A percentile compares a stretch with the other conserved stretches of the same genome.
These are phyloP conservation scores for Aspergillus ochraceus DNA, from an alignment of 2,329 filamentous ascomycete species.

Conservation along the genomic window DNA sequence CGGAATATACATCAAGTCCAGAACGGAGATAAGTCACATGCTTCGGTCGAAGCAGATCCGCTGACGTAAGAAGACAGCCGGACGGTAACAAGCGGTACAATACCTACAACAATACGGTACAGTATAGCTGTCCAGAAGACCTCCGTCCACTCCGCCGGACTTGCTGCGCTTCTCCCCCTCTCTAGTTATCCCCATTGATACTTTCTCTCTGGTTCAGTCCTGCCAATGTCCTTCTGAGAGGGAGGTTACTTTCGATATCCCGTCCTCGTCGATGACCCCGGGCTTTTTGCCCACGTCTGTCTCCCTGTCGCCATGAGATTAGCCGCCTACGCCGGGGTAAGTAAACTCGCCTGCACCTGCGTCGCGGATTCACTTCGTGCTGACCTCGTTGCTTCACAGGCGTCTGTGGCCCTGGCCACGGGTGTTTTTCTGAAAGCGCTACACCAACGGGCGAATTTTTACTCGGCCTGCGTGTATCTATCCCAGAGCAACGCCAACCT, in stretches of 20 bases:
- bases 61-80: conserved; percentile 21
- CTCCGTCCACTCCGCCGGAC: conserved; percentile 2
- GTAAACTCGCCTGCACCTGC: conserved; percentile 17
- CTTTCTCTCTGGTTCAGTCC: background rate
- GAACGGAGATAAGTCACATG: background rate
- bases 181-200: background rate
- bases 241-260: background rate
- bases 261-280: conserved; percentile 29
- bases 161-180: background rate
- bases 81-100: conserved; percentile 5
- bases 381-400: conserved; percentile 47
- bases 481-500: conserved; percentile 95
- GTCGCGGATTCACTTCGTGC: background rate
- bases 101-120: background rate
- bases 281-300: conserved; percentile 21
- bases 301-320: conserved; percentile 45
- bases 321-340: conserved; percentile 54
- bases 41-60: conserved; percentile 1
- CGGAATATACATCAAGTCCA: too few species aligned
- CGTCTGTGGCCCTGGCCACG: conserved; percentile 79
- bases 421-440: conserved; percentile 86
- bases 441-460: conserved; percentile 95
- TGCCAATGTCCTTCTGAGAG: conserved; percentile 21
- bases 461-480: conserved; percentile 94
- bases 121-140: conserved; percentile 29